A percentile compares a stretch with the other conserved stretches of the same genome.
Evolutionary conservation across 352 stramenopile species (phyloP).

Genomic region (Phytophthora sansomeana): DNA sequence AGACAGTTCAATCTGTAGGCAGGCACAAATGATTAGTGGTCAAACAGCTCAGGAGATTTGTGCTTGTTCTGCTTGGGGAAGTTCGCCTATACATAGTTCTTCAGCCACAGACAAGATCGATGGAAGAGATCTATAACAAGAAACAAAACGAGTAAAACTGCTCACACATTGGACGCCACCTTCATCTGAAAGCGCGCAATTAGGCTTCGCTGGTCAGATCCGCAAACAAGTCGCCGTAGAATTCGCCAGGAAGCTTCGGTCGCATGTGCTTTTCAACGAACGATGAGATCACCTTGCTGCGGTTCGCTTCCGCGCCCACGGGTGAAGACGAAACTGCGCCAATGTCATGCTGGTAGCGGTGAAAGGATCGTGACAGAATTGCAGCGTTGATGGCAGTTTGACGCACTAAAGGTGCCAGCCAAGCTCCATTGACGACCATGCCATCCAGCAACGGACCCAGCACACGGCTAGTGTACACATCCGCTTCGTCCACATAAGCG

Average conservation of each 20-base stretch:
- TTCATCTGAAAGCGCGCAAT: constrained; percentile 5
- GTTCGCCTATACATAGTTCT: constrained; percentile 36
- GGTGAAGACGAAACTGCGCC: constrained; percentile 68
- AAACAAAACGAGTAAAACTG: constrained; percentile 24
- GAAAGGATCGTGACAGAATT: constrained; percentile 72
- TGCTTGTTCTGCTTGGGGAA: constrained; percentile 2
- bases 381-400: constrained; percentile 87
- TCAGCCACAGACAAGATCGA: constrained; percentile 22
- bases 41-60: not conserved
- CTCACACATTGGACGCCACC: constrained; percentile 29
- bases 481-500: constrained; percentile 77
- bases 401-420: constrained; percentile 82
- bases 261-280: constrained; percentile 86
- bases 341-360: constrained; percentile 81
- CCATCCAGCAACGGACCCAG: constrained; percentile 84
- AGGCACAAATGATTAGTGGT: constrained; percentile 18
- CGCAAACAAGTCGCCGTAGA: constrained; percentile 85
- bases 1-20: not conserved
- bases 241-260: constrained; percentile 84
- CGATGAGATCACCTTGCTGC: constrained; percentile 71
- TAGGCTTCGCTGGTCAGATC: constrained; percentile 50
- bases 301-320: constrained; percentile 74
- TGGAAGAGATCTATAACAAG: constrained; percentile 18
- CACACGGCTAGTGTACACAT: constrained; percentile 85
- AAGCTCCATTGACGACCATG: constrained; percentile 85